Evolutionary conservation across 2,329 filamentous ascomycete genomes (phyloP), one percentile per base, ranked within the genome.

Genomic region (Shiraia bambusicola): DNA sequence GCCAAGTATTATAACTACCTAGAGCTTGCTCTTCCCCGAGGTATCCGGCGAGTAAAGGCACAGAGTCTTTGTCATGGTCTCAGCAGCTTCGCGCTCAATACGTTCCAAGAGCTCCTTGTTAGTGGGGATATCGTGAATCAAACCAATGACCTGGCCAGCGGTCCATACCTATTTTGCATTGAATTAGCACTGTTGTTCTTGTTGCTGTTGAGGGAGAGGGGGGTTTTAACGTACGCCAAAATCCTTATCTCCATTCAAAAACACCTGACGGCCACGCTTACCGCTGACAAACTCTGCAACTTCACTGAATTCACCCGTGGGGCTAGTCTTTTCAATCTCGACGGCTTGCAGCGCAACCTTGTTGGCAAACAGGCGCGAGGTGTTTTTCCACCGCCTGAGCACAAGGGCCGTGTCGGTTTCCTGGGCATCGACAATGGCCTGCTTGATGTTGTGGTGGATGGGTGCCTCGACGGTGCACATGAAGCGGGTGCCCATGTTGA

Each of bases 401-500:
- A 98, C 82, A 37, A 98, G 78, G 54, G 90, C 83, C 0, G 93
- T 98, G 69, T 97, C 89, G 15, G 87, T 90, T 77, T 98, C 93
- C 50, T 89, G 79, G 1, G 91, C 87, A 40, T 82, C 79, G 36
- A 96, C 90, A 61, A 98, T 98, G 55, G 87, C 79, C 69, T 94
- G 79, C 79, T 98, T 98, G 75, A 98, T 89, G 56, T 95, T 95
- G 34, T 82, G 68, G 72, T 98, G 93, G 51, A 98, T 87, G 1
- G 93, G 93, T 12, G 91, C 84, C 72, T 97, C 93, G 31, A 92
- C 77, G 0, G 93, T 97, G 74, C 87, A 92, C 88, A 98, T 94
- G 76, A 97, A 98, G 29, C 93, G 79, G 8, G 93, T 98, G 43
- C 93, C 93, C 93, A 98, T 98, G 73, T 98, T 98, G 73, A 97